Evolutionary conservation across 768 basidiomycete species (phyloP).

Genomic region (Pleurotus tuber-regium): DNA sequence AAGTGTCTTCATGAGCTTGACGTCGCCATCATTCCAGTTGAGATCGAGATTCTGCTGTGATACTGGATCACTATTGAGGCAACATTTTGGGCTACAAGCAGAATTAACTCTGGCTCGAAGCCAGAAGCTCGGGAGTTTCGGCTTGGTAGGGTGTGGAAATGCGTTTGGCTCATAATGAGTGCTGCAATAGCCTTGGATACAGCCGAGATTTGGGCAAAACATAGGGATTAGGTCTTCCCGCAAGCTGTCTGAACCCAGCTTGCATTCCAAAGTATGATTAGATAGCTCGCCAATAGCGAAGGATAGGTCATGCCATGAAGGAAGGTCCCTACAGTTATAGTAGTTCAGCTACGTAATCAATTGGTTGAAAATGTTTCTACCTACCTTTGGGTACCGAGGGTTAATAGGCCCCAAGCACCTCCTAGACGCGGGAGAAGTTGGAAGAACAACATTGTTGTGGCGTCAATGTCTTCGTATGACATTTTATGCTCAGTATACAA

Average conservation of each 20-base stretch:
- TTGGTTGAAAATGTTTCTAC: too few species aligned
- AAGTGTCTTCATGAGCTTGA: constrained; percentile 37
- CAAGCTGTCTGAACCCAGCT: constrained; percentile 23
- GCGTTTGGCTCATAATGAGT: constrained; percentile 39
- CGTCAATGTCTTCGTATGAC: constrained; percentile 43
- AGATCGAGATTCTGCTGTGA: too few species aligned
- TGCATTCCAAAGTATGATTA: background rate
- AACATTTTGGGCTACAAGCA: constrained; percentile 34
- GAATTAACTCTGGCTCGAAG: constrained; percentile 15
- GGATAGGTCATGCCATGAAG: constrained; percentile 5
- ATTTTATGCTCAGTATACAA: constrained; percentile 38
- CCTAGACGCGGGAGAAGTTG: constrained; percentile 26
- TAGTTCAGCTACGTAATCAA: constrained; percentile 2
- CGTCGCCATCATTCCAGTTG: constrained; percentile 36
- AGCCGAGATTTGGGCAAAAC: constrained; percentile 57
- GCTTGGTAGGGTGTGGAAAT: background rate
- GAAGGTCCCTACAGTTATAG: constrained; percentile 31
- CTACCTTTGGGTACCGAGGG: background rate
- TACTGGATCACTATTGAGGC: constrained; percentile 11
- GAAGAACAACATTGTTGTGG: constrained; percentile 43
- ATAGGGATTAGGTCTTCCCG: constrained; percentile 28
- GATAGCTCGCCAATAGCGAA: background rate
- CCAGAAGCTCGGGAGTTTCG: constrained; percentile 21
- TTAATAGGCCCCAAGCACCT: constrained; percentile 20
- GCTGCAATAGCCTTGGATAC: constrained; percentile 46